phyloP scores from a whole-genome alignment of 495 filamentous ascomycete species.

The Hypoxylon rickii region DNA sequence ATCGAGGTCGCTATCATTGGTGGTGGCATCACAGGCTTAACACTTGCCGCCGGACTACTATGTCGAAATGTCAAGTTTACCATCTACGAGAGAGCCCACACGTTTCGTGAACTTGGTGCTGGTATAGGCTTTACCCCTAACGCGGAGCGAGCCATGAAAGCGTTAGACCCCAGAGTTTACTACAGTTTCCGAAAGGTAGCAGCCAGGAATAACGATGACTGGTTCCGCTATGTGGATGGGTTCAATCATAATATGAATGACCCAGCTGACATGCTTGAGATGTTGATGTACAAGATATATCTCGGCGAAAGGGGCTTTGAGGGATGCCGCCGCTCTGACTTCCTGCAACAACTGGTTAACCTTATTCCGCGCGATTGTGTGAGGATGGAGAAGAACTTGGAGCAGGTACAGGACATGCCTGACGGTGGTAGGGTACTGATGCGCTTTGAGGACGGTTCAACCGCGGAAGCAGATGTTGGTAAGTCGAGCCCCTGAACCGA shows the following conservation, averaged over 20 bases:
- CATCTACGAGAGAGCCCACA: neutral
- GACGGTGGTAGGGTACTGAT: neutral
- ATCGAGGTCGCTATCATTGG: neutral
- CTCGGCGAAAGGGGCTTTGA: neutral
- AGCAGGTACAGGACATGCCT: neutral
- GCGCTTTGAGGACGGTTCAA: neutral
- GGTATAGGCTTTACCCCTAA: neutral
- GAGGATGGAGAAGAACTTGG: neutral
- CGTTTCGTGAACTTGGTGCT: neutral
- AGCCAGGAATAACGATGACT: neutral
- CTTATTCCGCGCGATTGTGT: neutral
- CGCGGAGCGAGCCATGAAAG: neutral
- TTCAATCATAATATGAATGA: neutral
- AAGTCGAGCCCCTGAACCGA: no score
- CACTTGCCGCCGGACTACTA: neutral
- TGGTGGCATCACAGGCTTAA: neutral
- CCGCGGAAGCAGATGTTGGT: neutral
- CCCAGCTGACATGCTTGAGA: neutral
- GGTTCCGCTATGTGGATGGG: neutral
- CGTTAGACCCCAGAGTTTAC: neutral
- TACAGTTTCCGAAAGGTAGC: neutral
- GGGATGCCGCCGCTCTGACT: neutral
- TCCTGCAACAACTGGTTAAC: neutral
- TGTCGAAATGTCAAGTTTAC: neutral
- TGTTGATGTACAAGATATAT: neutral